phyloP scores from a whole-genome alignment of 192 early-diverging fungal species.

The Geranomyces variabilis region DNA sequence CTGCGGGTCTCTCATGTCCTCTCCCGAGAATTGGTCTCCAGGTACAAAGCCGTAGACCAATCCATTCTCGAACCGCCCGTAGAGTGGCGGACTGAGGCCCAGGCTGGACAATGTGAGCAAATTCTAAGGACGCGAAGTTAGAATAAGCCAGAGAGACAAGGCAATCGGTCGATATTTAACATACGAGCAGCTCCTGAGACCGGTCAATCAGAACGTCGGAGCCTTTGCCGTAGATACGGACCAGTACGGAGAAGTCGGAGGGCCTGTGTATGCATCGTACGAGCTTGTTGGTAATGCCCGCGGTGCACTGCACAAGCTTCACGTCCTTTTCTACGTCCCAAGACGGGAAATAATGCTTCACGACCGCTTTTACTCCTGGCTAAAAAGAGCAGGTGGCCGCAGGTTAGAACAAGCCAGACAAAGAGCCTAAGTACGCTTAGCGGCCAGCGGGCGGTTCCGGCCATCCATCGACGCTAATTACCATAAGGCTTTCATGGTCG shows the following conservation, averaged over 20 bases:
- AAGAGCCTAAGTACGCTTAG: too few species aligned
- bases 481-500: not conserved
- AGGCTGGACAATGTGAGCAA: slow-evolving; percentile 72
- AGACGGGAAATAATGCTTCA: slow-evolving; percentile 36
- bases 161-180: slow-evolving; percentile 26
- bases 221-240: slow-evolving; percentile 87
- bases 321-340: slow-evolving; percentile 43
- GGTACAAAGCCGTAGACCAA: slow-evolving; percentile 88
- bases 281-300: slow-evolving; percentile 65
- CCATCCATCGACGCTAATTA: not conserved
- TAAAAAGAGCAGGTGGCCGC: too few species aligned
- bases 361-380: not conserved
- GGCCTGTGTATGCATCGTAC: slow-evolving; percentile 70
- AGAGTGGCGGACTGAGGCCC: slow-evolving; percentile 73
- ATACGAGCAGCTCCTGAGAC: slow-evolving; percentile 82
- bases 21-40: slow-evolving; percentile 70
- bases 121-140: too few species aligned
- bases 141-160: not conserved
- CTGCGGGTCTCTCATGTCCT: slow-evolving; percentile 74
- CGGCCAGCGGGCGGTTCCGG: too few species aligned
- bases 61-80: slow-evolving; percentile 89
- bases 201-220: slow-evolving; percentile 89
- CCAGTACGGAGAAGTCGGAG: slow-evolving; percentile 66
- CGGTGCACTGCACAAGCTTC: slow-evolving; percentile 44
- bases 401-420: too few species aligned